Conservation (phyloP, 257 asterid species). For the Craterostigma plantagineum region DNA sequence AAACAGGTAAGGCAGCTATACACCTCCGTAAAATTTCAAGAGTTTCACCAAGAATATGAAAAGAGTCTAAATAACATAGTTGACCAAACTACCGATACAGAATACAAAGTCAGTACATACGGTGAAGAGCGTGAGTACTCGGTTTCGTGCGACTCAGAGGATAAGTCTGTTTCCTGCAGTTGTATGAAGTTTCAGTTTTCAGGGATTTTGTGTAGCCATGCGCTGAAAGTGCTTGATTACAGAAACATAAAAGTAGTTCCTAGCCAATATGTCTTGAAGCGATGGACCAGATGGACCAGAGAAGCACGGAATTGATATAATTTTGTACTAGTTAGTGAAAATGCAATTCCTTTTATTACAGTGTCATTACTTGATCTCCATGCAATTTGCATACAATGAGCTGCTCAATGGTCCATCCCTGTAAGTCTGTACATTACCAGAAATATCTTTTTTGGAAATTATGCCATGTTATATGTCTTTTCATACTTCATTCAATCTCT, state of each 20-base stretch:
- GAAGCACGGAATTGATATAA: constrained; percentile 28
- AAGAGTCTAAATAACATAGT: constrained; percentile 22
- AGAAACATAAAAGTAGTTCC: constrained; percentile 43
- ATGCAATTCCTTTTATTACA: no score
- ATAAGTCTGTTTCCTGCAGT: constrained; percentile 34
- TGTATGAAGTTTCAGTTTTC: constrained; percentile 44
- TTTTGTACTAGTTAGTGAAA: no score
- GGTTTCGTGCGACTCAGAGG: constrained; percentile 25
- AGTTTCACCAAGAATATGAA: constrained; percentile 36
- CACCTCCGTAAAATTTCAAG: constrained; percentile 28
- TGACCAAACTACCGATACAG: constrained; percentile 18
- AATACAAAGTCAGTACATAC: constrained; percentile 28
- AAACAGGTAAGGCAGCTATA: constrained; percentile 33
- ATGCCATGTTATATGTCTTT: no score
- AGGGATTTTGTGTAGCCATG: constrained; percentile 51
- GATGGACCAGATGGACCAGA: constrained; percentile 46
- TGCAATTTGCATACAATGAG: no score
- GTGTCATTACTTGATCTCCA: no score
- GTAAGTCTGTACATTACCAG: no score
- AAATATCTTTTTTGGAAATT: no score
- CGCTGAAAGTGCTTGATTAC: constrained; percentile 42
- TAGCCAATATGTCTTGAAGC: constrained; percentile 30
- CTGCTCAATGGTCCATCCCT: no score
- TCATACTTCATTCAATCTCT: no score
- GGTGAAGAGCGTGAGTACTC: constrained; percentile 24